These are phyloP conservation scores for Rubia yunnanensis DNA, from an alignment of 257 asterid genomes.

Conservation along the genomic window DNA sequence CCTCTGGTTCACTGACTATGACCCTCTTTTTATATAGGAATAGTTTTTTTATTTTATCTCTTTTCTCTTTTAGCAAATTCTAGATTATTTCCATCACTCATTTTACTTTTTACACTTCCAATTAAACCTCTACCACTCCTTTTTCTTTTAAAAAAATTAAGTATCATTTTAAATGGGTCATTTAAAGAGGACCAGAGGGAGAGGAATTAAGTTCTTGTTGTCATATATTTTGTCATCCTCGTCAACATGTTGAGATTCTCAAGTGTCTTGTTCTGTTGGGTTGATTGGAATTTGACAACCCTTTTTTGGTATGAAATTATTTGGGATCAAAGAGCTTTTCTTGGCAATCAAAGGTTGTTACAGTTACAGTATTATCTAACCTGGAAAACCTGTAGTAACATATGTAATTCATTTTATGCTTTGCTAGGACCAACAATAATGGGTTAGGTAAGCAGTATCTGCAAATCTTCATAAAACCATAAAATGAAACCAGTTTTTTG, in stretches of 20 bases:
- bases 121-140: no score
- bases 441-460: neutral
- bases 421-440: neutral
- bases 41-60: no score
- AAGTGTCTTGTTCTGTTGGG: conserved; percentile 10
- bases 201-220: neutral
- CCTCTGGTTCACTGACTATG: no score
- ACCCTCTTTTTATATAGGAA: no score
- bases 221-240: conserved; percentile 3
- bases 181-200: no score
- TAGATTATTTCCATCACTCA: no score
- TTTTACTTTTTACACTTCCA: no score
- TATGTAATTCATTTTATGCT: neutral
- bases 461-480: neutral
- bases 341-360: neutral
- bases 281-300: neutral
- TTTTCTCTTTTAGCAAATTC: no score
- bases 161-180: no score
- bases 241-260: conserved; percentile 44
- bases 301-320: conserved; percentile 4
- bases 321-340: neutral
- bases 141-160: no score
- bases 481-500: neutral
- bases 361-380: neutral
- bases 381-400: neutral